A percentile compares a stretch with the other conserved stretches of the same genome.
Evolutionary conservation across 2,329 filamentous ascomycete species (phyloP).

Genomic region (Apiospora aurea): DNA sequence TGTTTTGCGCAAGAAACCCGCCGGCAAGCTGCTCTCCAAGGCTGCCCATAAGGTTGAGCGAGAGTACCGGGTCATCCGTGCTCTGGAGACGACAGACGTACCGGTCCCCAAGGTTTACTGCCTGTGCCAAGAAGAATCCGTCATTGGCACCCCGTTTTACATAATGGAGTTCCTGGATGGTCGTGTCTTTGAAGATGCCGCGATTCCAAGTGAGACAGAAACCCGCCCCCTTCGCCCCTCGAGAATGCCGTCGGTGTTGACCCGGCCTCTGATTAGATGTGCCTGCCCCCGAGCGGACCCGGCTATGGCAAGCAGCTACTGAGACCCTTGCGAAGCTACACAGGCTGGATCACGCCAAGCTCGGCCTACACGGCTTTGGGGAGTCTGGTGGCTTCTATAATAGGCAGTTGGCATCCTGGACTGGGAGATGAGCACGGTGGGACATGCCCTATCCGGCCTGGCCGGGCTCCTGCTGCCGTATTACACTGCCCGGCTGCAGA

Average conservation of each 20-base stretch:
- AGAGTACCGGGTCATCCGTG: constrained; percentile 89
- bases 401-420: constrained; percentile 89
- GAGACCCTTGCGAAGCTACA: constrained; percentile 87
- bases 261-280: not conserved
- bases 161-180: constrained; percentile 97
- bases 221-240: not conserved
- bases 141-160: constrained; percentile 94
- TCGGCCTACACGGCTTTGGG: constrained; percentile 78
- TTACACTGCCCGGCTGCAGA: constrained; percentile 42
- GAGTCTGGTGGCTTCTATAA: constrained; percentile 75
- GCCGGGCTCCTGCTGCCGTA: constrained; percentile 74
- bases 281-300: constrained; percentile 62
- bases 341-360: constrained; percentile 68
- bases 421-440: constrained; percentile 98
- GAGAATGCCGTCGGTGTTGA: not conserved
- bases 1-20: constrained; percentile 97
- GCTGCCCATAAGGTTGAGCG: constrained; percentile 97
- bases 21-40: constrained; percentile 88
- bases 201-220: constrained; percentile 54
- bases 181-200: constrained; percentile 88
- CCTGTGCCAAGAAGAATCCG: constrained; percentile 80
- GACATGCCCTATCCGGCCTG: constrained; percentile 92
- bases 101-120: constrained; percentile 85
- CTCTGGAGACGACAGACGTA: constrained; percentile 73
- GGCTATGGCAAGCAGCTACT: constrained; percentile 87